phyloP scores from a whole-genome alignment of 2,329 filamentous ascomycete genomes.

The Verticillium tricorpus region DNA sequence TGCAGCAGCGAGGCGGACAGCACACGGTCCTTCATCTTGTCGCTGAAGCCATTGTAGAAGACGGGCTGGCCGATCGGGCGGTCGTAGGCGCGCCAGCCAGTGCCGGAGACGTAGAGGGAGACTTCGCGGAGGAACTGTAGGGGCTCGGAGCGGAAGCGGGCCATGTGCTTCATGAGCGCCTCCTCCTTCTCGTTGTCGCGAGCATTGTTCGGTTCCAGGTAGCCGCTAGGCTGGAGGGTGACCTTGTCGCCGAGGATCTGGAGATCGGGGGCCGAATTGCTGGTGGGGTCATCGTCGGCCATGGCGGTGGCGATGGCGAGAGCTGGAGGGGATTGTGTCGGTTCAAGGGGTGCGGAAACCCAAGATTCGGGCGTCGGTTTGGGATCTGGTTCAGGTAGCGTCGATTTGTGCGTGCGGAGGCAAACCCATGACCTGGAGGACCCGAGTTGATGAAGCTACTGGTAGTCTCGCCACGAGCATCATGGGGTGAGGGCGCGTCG shows the following conservation, averaged over 20 bases:
- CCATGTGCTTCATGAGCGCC: constrained; percentile 75
- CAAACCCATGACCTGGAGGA: neutral
- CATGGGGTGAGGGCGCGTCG: neutral
- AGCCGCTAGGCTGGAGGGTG: constrained; percentile 70
- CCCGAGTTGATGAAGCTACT: neutral
- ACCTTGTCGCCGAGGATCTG: constrained; percentile 72
- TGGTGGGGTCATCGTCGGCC: constrained; percentile 35
- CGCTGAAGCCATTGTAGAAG: constrained; percentile 88
- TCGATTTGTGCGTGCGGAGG: neutral
- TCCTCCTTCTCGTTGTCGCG: constrained; percentile 53
- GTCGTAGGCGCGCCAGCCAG: constrained; percentile 94
- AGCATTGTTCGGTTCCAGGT: constrained; percentile 42
- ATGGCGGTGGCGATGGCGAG: constrained; percentile 18
- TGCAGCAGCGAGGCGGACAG: constrained; percentile 72
- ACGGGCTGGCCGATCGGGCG: constrained; percentile 84
- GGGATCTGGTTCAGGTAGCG: neutral
- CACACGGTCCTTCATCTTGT: constrained; percentile 79
- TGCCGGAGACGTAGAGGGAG: constrained; percentile 85
- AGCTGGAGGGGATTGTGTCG: too few relatives aligned
- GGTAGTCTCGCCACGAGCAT: neutral
- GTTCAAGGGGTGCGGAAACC: neutral
- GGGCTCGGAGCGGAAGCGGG: constrained; percentile 72
- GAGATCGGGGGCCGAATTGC: constrained; percentile 63
- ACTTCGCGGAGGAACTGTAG: constrained; percentile 87
- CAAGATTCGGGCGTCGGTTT: neutral